Evolutionary conservation across 2,329 filamentous ascomycete species (phyloP), one percentile per base, ranked within the genome.

Genomic region (Fusarium siculi): DNA sequence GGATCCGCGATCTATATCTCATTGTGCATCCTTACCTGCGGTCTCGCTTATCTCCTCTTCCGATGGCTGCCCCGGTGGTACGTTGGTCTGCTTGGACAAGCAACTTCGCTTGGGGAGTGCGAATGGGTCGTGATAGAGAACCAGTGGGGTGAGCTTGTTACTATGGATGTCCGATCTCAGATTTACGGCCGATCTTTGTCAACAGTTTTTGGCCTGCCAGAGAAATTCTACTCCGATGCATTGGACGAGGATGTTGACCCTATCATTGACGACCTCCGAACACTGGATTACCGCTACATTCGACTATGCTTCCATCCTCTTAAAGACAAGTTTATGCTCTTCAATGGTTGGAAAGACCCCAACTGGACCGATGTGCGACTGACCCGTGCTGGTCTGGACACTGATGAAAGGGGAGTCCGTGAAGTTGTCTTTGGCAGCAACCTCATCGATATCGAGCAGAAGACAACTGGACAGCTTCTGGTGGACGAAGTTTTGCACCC

Each of bases 111-210:
- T 36, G 87, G 88, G 60, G 89, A 93, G 61, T 96, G 94, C 78
- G 88, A 93, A 67, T 99, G 97, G 96, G 92, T 97, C 47, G 95
- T 97, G 34, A 89, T 98, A 72, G 96, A 98, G 88, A 98, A 99
- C 78, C 95, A 98, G 87, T 98, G 96, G 96, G 93, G 93, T 55
- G 96, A 98, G 81, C 93, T 98, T 81, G 87, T 88, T 18, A 89
- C 96, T n/a, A 89, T 97, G 77, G 79, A 90, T 55, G 87, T 98
- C 18, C 86, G 87, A 42, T 82, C 81, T 21, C 84, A 84, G 62
- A 79, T 81, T 25, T 91, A 88, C 80, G 89, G 86, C 54, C 88
- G 85, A 65, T 85, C 86, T 7, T 79, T 89, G 62, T 91, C 85
- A 64, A 90, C 88, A 0, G 87, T 92, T 2, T 96, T 96, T 79